phyloP scores from a whole-genome alignment of 352 stramenopile genomes.

The Albugo candida region DNA sequence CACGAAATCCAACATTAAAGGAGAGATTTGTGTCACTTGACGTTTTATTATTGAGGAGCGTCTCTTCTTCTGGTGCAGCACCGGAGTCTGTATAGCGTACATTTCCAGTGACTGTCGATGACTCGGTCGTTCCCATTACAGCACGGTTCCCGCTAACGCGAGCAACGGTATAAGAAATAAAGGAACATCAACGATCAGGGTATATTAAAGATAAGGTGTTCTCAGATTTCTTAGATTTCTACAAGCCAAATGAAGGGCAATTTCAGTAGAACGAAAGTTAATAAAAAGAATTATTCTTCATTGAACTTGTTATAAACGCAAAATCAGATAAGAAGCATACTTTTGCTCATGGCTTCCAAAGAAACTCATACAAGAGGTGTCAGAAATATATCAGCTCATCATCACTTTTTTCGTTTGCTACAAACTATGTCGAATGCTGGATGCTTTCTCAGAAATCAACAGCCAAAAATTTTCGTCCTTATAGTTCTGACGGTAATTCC shows the following conservation, averaged over 20 bases:
- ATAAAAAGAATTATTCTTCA: neutral
- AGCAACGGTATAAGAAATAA: neutral
- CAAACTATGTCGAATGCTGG: neutral
- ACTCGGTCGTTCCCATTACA: neutral
- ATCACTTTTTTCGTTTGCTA: conserved; percentile 29
- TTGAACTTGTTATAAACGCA: neutral
- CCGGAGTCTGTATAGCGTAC: neutral
- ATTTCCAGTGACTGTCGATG: neutral
- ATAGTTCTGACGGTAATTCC: conserved; percentile 77
- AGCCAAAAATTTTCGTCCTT: conserved; percentile 57
- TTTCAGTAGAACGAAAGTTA: conserved; percentile 4
- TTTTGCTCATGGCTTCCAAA: neutral
- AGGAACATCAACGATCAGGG: neutral
- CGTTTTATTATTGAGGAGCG: neutral
- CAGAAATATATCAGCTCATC: conserved; percentile 79
- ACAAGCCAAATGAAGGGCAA: neutral
- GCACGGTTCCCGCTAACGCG: neutral
- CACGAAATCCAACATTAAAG: conserved; percentile 69
- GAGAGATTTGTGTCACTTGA: too few relatives aligned
- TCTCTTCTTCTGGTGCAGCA: neutral
- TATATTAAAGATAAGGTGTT: neutral
- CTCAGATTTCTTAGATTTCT: neutral
- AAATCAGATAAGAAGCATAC: conserved; percentile 1
- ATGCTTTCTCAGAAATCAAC: conserved; percentile 77
- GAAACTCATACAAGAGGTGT: conserved; percentile 81